Conservation (phyloP, 495 filamentous ascomycete genomes). For the Xylaria telfairii region DNA sequence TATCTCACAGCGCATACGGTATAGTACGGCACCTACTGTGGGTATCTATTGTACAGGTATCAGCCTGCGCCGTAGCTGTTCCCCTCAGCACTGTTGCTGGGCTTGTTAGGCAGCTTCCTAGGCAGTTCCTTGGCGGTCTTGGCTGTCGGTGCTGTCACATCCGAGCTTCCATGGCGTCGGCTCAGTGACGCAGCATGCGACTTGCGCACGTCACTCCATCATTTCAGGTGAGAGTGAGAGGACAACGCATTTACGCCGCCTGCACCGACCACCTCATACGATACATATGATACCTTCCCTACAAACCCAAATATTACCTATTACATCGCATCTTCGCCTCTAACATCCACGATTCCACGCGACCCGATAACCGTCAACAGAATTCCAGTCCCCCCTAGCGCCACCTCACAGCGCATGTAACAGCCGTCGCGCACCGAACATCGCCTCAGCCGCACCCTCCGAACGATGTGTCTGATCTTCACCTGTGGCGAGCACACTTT, state of each 20-base stretch:
- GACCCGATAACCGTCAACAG: background rate
- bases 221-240: conserved; percentile 8
- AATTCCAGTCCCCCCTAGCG: background rate
- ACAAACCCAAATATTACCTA: background rate
- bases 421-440: background rate
- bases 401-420: background rate
- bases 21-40: background rate
- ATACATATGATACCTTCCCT: background rate
- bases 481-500: conserved; percentile 65
- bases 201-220: conserved; percentile 8
- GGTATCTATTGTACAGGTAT: background rate
- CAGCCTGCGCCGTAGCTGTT: background rate
- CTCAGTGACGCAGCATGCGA: conserved; percentile 14
- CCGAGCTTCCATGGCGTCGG: conserved; percentile 1
- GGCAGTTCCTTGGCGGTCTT: background rate
- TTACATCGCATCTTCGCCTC: background rate
- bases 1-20: no score
- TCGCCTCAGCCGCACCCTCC: conserved; percentile 8
- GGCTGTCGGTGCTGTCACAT: conserved; percentile 6
- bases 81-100: background rate
- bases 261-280: conserved; percentile 2
- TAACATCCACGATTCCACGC: background rate
- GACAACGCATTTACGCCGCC: conserved; percentile 13
- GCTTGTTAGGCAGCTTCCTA: background rate
- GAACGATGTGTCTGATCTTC: conserved; percentile 62